Evolutionary conservation across 192 early-diverging fungal genomes (phyloP).

Genomic region (Backusella liffmaniae): DNA sequence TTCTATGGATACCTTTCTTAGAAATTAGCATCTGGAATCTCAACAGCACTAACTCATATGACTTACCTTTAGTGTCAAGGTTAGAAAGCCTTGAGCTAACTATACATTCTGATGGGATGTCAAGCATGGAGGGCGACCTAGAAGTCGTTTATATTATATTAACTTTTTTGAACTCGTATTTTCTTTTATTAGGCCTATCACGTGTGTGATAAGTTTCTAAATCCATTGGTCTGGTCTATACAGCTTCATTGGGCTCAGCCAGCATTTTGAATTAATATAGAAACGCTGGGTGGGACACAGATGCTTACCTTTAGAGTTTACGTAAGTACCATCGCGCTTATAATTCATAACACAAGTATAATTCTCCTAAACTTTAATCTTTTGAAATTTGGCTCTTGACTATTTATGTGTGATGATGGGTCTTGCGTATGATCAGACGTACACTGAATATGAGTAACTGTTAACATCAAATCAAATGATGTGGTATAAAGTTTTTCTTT

Average conservation of each 20-base stretch:
- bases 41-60: background rate
- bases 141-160: background rate
- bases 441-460: background rate
- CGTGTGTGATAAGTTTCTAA: background rate
- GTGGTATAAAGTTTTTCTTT: background rate
- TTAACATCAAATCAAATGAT: background rate
- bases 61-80: background rate
- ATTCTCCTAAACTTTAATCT: background rate
- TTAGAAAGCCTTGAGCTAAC: background rate
- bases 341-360: background rate
- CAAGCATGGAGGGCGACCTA: background rate
- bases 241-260: background rate
- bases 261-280: background rate
- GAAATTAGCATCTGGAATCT: background rate
- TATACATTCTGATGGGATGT: constrained; percentile 4
- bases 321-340: background rate
- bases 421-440: background rate
- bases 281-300: background rate
- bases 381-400: no score
- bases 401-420: background rate
- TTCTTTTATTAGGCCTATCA: background rate
- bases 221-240: background rate
- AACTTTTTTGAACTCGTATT: background rate
- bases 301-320: background rate
- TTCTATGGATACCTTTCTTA: background rate